These are phyloP conservation scores for Fusarium poae DNA, from an alignment of 2,329 filamentous ascomycete genomes.

Conservation along the genomic window DNA sequence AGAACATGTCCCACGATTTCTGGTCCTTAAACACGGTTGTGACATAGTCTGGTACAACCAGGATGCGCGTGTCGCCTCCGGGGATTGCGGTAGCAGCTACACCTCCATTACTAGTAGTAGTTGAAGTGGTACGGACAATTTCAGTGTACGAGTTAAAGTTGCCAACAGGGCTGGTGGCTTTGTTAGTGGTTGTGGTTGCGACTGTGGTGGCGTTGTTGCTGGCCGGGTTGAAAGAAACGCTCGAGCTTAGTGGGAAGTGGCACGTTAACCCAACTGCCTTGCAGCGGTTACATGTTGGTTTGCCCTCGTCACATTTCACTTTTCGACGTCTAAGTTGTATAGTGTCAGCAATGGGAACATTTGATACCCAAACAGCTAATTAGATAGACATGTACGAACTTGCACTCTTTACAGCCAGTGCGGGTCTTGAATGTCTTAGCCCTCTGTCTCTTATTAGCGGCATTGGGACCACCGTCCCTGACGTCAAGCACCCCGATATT, in stretches of 20 bases:
- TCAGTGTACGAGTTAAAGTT: conserved; percentile 4
- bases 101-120: background rate
- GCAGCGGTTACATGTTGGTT: conserved; percentile 38
- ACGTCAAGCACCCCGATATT: conserved; percentile 31
- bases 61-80: conserved; percentile 31
- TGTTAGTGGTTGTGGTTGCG: background rate
- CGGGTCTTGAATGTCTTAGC: conserved; percentile 40
- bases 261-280: conserved; percentile 26
- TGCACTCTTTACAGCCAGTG: conserved; percentile 44
- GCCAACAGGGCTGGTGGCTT: background rate
- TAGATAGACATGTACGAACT: conserved; percentile 25
- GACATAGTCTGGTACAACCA: conserved; percentile 29
- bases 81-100: conserved; percentile 1
- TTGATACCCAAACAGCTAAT: conserved; percentile 2
- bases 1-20: conserved; percentile 43
- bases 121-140: background rate
- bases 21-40: conserved; percentile 39
- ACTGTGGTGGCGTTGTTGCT: background rate
- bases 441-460: conserved; percentile 21
- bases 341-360: background rate
- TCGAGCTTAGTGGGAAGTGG: conserved; percentile 24
- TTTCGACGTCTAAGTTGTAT: conserved; percentile 38
- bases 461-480: conserved; percentile 19
- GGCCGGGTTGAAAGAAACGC: background rate
- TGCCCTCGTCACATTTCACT: conserved; percentile 45